Evolutionary conservation across 768 basidiomycete genomes (phyloP).

Genomic region (Lentinus tigrinus): DNA sequence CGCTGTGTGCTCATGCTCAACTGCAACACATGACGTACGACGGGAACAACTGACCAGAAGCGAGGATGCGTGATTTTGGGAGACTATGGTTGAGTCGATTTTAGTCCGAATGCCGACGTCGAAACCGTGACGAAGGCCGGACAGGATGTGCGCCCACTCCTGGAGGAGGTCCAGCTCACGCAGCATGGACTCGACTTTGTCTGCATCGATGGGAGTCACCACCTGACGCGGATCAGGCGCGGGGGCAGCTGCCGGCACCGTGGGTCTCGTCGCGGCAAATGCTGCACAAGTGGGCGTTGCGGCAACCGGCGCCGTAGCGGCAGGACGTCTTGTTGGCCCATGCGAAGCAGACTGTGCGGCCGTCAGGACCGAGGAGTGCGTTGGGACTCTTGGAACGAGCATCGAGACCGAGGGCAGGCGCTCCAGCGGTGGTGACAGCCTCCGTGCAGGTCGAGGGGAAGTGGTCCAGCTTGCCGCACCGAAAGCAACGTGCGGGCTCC

Average conservation of each 20-base stretch:
- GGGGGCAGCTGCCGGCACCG: constrained; percentile 30
- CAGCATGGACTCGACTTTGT: constrained; percentile 16
- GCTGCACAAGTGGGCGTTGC: constrained; percentile 30
- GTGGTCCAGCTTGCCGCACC: constrained; percentile 27
- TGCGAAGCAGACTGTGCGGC: constrained; percentile 29
- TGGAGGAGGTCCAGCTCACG: constrained; percentile 13
- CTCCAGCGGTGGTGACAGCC: constrained; percentile 23
- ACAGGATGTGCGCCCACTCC: constrained; percentile 30
- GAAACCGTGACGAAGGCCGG: constrained; percentile 36
- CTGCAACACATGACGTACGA: too few relatives aligned
- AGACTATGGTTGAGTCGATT: constrained; percentile 24
- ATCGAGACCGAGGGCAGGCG: constrained; percentile 15
- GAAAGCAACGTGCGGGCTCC: constrained; percentile 26
- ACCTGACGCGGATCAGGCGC: constrained; percentile 33
- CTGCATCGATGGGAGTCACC: constrained; percentile 30
- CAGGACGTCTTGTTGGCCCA: constrained; percentile 24
- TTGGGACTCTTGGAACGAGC: constrained; percentile 8
- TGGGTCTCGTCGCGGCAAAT: constrained; percentile 29
- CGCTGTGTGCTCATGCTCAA: too few relatives aligned
- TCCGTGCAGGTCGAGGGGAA: constrained; percentile 25
- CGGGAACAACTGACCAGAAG: too few relatives aligned
- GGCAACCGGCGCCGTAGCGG: constrained; percentile 19
- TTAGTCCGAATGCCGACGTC: constrained; percentile 30
- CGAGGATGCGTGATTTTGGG: constrained; percentile 36
- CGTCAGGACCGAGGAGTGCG: constrained; percentile 21